A percentile compares a stretch with the other conserved stretches of the same genome.
Conservation (phyloP, 176 grass and related monocot genomes). For the Oryza glumipatula region DNA sequence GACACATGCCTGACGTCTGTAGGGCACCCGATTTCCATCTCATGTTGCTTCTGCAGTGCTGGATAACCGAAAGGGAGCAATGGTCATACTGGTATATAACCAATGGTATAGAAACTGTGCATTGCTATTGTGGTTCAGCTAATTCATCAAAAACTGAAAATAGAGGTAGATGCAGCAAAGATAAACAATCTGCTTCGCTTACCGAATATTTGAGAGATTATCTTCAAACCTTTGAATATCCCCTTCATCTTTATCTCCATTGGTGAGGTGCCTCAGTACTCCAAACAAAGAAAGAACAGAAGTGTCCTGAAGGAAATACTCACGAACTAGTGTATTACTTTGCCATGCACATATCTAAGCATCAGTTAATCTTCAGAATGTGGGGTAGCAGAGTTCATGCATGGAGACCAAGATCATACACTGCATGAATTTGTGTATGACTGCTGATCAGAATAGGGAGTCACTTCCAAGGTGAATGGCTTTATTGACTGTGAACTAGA, state of each 20-base stretch:
- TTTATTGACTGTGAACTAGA: background rate
- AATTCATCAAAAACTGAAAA: background rate
- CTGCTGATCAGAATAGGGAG: background rate
- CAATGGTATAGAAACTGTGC: background rate
- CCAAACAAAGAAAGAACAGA: background rate
- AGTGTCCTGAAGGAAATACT: background rate
- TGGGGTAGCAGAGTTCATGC: background rate
- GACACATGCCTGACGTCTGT: conserved; percentile 76
- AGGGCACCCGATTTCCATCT: conserved; percentile 76
- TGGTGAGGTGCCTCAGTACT: background rate
- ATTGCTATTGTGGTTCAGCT: background rate
- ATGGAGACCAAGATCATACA: background rate
- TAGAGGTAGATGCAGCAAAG: background rate
- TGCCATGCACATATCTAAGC: background rate
- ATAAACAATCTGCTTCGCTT: conserved; percentile 14
- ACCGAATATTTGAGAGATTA: conserved; percentile 72
- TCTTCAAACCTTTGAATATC: conserved; percentile 63
- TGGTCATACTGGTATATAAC: background rate
- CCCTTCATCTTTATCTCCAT: conserved; percentile 59
- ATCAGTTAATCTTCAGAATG: background rate
- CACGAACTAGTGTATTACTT: background rate
- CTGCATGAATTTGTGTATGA: background rate
- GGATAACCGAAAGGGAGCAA: background rate
- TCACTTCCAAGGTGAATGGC: background rate
- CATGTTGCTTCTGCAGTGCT: conserved; percentile 61